phyloP scores from a whole-genome alignment of 1,139 yeast genomes.

The Scheffersomyces titani region DNA sequence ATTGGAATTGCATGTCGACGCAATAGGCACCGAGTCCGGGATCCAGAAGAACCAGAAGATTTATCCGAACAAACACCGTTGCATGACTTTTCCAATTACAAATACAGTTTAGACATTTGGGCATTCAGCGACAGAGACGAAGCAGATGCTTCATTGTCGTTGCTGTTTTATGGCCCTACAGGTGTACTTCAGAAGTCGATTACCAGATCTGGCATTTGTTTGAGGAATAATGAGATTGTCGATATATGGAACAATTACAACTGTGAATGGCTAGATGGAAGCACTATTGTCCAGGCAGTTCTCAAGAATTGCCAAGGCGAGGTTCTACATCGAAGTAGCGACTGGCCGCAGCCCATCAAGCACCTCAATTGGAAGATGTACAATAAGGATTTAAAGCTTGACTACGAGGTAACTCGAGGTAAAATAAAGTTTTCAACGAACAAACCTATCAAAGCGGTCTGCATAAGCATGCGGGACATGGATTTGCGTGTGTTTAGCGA shows the following conservation, averaged over 20 bases:
- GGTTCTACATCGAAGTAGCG: slow-evolving; percentile 12
- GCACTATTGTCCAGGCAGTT: background rate
- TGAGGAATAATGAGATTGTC: background rate
- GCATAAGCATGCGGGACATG: slow-evolving; percentile 10
- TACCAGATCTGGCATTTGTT: background rate
- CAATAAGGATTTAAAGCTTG: background rate
- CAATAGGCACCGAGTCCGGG: slow-evolving; percentile 8
- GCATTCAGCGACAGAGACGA: background rate
- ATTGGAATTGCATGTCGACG: slow-evolving; percentile 24
- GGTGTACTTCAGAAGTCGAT: background rate
- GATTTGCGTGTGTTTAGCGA: slow-evolving; percentile 23
- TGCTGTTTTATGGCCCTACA: background rate
- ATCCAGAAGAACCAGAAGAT: slow-evolving; percentile 1
- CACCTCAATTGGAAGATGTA: slow-evolving; percentile 22
- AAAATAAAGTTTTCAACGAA: slow-evolving; percentile 19
- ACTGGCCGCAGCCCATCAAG: slow-evolving; percentile 60
- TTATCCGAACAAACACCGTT: slow-evolving; percentile 1
- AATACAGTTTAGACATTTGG: background rate
- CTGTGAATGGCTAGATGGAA: background rate
- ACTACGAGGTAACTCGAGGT: background rate
- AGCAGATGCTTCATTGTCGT: background rate
- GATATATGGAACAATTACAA: background rate
- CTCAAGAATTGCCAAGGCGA: background rate
- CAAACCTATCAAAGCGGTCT: slow-evolving; percentile 45
- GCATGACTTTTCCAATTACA: background rate